Evolutionary conservation across 1,284 basidiomycete species (phyloP).

Genomic region (Tausonia pullulans): DNA sequence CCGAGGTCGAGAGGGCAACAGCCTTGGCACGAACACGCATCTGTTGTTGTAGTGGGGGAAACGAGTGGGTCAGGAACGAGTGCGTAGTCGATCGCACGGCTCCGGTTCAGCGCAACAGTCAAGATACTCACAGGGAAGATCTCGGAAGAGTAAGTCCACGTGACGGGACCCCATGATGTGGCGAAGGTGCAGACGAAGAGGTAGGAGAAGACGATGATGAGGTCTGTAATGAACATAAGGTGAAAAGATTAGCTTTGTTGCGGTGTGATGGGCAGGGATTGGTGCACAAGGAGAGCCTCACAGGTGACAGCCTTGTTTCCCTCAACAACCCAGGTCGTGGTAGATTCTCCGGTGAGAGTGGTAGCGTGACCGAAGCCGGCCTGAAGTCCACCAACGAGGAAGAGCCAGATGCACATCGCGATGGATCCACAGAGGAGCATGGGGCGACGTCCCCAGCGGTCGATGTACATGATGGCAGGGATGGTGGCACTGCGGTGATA

Average conservation of each 20-base stretch:
- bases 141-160: constrained; percentile 50
- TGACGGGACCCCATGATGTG: constrained; percentile 56
- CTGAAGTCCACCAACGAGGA: constrained; percentile 62
- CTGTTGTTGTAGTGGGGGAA: not conserved
- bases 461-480: constrained; percentile 54
- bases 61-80: too few species aligned
- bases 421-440: constrained; percentile 49
- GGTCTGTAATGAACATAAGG: constrained; percentile 43
- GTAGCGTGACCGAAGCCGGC: constrained; percentile 44
- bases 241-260: too few species aligned
- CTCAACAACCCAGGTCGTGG: constrained; percentile 48
- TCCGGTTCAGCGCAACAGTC: too few species aligned
- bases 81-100: too few species aligned
- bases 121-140: constrained; percentile 46
- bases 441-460: constrained; percentile 66
- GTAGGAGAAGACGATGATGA: constrained; percentile 63
- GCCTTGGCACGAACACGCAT: constrained; percentile 56
- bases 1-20: constrained; percentile 49
- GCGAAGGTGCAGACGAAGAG: constrained; percentile 49
- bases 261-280: too few species aligned
- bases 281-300: too few species aligned
- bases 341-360: not conserved
- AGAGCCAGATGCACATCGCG: constrained; percentile 62
- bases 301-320: constrained; percentile 34
- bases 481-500: constrained; percentile 27